phyloP scores from a whole-genome alignment of 176 grass and related monocot species.

The Hordeum vulgare region DNA sequence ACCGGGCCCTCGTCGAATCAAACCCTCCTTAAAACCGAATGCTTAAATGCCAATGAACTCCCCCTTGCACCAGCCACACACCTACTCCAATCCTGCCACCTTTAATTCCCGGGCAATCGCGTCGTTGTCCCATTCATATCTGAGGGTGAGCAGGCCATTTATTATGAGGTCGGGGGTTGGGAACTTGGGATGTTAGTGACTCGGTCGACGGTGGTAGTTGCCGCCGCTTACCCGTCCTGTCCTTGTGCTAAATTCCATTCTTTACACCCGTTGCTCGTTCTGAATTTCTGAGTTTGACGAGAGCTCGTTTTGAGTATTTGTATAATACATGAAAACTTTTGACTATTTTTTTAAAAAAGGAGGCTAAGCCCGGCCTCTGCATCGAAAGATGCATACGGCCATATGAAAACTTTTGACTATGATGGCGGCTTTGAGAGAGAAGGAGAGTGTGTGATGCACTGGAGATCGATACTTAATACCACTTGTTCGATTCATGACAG shows the following conservation, averaged over 20 bases:
- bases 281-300: background rate
- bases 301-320: background rate
- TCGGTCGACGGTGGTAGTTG: background rate
- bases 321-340: no score
- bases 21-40: background rate
- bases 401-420: background rate
- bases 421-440: background rate
- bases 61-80: background rate
- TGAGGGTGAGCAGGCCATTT: background rate
- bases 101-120: background rate
- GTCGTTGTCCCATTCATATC: background rate
- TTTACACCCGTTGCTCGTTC: background rate
- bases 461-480: background rate
- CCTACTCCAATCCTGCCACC: background rate
- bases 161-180: background rate
- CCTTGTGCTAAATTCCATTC: background rate
- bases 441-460: background rate
- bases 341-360: no score
- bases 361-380: no score
- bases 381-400: no score
- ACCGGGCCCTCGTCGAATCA: background rate
- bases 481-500: background rate
- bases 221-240: background rate
- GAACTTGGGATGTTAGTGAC: background rate
- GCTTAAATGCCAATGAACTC: background rate